Evolutionary conservation across 2,329 filamentous ascomycete species (phyloP).

Genomic region (Biscogniauxia marginata): DNA sequence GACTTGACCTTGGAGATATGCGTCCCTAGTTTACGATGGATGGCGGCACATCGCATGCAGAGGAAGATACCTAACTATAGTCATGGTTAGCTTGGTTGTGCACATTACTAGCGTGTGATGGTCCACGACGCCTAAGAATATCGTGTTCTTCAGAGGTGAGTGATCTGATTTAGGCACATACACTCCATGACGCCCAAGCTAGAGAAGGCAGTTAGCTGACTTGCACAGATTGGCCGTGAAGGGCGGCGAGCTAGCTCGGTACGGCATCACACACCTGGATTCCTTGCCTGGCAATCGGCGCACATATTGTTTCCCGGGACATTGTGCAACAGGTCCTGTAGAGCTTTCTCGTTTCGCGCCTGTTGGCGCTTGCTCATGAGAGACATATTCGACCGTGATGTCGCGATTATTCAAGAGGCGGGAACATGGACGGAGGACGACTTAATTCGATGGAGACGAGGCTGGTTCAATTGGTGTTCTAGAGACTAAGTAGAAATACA

Average conservation of each 20-base stretch:
- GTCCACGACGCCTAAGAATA: slow-evolving; percentile 1
- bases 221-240: no score
- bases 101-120: slow-evolving; percentile 2
- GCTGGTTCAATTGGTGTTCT: neutral
- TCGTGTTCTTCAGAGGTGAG: neutral
- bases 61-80: slow-evolving; percentile 86
- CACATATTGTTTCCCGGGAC: slow-evolving; percentile 88
- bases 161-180: slow-evolving; percentile 47
- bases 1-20: slow-evolving; percentile 99
- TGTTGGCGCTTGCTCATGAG: slow-evolving; percentile 93
- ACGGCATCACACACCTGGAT: slow-evolving; percentile 71
- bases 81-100: slow-evolving; percentile 17
- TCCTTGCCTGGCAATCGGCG: slow-evolving; percentile 87
- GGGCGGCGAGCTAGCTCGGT: neutral
- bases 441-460: neutral
- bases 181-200: slow-evolving; percentile 98
- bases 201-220: slow-evolving; percentile 22
- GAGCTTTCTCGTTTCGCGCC: slow-evolving; percentile 88
- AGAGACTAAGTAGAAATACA: neutral
- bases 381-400: slow-evolving; percentile 54
- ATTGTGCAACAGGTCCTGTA: slow-evolving; percentile 84
- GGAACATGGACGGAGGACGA: neutral
- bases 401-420: slow-evolving; percentile 2
- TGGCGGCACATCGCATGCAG: slow-evolving; percentile 93
- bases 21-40: slow-evolving; percentile 95